Conservation (phyloP, 345 rosid species). For the Ricinus communis region DNA sequence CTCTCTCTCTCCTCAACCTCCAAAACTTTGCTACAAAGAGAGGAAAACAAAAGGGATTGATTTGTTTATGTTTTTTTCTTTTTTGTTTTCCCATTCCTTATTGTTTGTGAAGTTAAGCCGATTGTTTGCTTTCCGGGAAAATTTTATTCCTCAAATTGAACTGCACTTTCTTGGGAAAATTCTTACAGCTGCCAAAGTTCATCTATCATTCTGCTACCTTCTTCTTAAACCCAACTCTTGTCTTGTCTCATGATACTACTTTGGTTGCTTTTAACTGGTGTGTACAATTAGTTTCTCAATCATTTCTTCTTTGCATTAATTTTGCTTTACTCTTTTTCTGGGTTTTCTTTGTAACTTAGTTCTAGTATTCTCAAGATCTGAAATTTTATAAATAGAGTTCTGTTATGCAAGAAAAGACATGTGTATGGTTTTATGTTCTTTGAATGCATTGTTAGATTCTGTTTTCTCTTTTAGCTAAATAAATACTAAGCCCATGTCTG, state of each 20-base stretch:
- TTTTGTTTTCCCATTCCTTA: slow-evolving; percentile 1
- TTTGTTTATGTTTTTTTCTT: slow-evolving; percentile 4
- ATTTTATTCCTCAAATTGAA: not conserved
- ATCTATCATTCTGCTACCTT: slow-evolving; percentile 17
- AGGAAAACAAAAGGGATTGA: slow-evolving; percentile 1
- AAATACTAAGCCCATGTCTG: not conserved
- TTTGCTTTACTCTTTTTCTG: slow-evolving; percentile 18
- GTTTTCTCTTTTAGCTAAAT: not conserved
- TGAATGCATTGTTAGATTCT: slow-evolving; percentile 24
- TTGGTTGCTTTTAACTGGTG: slow-evolving; percentile 34
- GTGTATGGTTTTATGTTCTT: slow-evolving; percentile 14
- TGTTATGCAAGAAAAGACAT: slow-evolving; percentile 12
- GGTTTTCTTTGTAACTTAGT: slow-evolving; percentile 25
- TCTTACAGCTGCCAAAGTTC: slow-evolving; percentile 6
- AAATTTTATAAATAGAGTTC: slow-evolving; percentile 16
- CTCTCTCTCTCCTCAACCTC: no score
- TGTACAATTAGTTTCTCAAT: slow-evolving; percentile 27
- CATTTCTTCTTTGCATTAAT: slow-evolving; percentile 17
- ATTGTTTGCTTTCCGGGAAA: slow-evolving; percentile 25
- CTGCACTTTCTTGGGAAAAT: slow-evolving; percentile 22
- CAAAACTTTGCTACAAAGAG: not conserved
- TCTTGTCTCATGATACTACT: slow-evolving; percentile 26
- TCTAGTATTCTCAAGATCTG: slow-evolving; percentile 45
- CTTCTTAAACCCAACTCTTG: not conserved
- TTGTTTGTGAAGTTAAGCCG: slow-evolving; percentile 14